Evolutionary conservation across 352 stramenopile genomes (phyloP).

Genomic region (Globisporangium acanthophoron): DNA sequence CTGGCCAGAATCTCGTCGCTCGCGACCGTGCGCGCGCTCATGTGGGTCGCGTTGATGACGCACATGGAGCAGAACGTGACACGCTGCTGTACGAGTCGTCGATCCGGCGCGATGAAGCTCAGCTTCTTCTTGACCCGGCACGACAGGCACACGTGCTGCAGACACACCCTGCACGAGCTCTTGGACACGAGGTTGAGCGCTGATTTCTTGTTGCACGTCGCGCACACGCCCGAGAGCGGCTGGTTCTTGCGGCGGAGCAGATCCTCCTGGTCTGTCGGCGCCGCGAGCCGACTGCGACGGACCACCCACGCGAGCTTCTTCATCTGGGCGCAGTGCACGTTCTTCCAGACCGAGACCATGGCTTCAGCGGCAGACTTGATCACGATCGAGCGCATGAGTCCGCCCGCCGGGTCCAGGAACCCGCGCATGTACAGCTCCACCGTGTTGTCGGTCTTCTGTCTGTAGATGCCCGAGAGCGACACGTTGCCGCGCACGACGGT

Average conservation of each 20-base stretch:
- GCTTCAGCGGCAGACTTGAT: conserved; percentile 25
- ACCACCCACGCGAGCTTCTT: conserved; percentile 65
- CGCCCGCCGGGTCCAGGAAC: conserved; percentile 23
- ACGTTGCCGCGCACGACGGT: conserved; percentile 37
- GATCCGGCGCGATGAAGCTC: conserved; percentile 28
- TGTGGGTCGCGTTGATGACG: conserved; percentile 32
- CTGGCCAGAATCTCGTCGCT: conserved; percentile 16
- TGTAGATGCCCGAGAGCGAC: conserved; percentile 50
- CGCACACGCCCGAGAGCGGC: conserved; percentile 3
- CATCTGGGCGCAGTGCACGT: conserved; percentile 50
- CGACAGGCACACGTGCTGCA: conserved; percentile 23
- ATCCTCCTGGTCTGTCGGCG: background rate
- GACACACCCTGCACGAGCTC: conserved; percentile 26
- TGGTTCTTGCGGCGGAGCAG: background rate
- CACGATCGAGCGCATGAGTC: conserved; percentile 29
- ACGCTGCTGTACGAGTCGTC: conserved; percentile 26
- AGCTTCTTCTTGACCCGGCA: conserved; percentile 34
- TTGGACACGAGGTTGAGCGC: conserved; percentile 19
- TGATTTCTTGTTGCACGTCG: conserved; percentile 25
- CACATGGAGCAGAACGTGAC: conserved; percentile 35
- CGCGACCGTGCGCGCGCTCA: conserved; percentile 18
- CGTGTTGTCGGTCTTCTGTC: conserved; percentile 29
- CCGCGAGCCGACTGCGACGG: background rate
- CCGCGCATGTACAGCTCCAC: conserved; percentile 51
- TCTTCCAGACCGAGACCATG: conserved; percentile 27